A percentile compares a stretch with the other conserved stretches of the same genome.
Evolutionary conservation across 2,329 filamentous ascomycete species (phyloP).

Genomic region (Ophidiomyces ophidiicola): DNA sequence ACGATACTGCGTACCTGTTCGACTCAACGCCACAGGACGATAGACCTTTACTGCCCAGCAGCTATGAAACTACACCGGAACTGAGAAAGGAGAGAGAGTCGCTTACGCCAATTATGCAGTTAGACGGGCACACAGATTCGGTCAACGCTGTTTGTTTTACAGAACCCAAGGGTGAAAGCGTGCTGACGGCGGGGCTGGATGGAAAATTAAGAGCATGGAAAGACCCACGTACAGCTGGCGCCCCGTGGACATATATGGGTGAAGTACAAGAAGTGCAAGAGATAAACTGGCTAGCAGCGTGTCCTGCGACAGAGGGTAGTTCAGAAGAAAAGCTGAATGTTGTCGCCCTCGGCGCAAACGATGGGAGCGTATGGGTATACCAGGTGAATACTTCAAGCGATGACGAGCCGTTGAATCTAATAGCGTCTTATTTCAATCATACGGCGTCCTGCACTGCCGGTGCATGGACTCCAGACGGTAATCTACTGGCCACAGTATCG

Average conservation of each 20-base stretch:
- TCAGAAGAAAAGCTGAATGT: slow-evolving; percentile 56
- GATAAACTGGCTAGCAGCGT: slow-evolving; percentile 78
- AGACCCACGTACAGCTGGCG: slow-evolving; percentile 36
- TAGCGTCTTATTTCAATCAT: slow-evolving; percentile 88
- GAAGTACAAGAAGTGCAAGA: slow-evolving; percentile 85
- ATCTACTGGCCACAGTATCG: slow-evolving; percentile 71
- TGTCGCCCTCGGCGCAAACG: slow-evolving; percentile 73
- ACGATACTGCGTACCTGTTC: slow-evolving; percentile 78
- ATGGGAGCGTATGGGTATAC: slow-evolving; percentile 94
- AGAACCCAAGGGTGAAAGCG: slow-evolving; percentile 65
- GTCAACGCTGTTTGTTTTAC: slow-evolving; percentile 82
- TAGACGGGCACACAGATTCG: slow-evolving; percentile 86
- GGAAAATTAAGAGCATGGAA: slow-evolving; percentile 65
- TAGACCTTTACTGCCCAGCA: slow-evolving; percentile 58
- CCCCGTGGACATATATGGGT: slow-evolving; percentile 54
- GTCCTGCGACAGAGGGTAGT: slow-evolving; percentile 45
- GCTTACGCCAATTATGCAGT: slow-evolving; percentile 54
- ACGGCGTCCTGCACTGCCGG: slow-evolving; percentile 77
- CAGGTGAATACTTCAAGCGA: slow-evolving; percentile 58
- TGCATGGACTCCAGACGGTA: slow-evolving; percentile 78
- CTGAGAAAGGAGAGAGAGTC: slow-evolving; percentile 46
- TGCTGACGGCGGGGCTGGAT: slow-evolving; percentile 79
- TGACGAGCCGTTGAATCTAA: slow-evolving; percentile 57
- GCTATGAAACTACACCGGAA: slow-evolving; percentile 57
- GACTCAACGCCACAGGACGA: slow-evolving; percentile 53